Evolutionary conservation across 805 yeast genomes (phyloP), one percentile per base, ranked within the genome.

Genomic region (Jamesozyma spencerorum): DNA sequence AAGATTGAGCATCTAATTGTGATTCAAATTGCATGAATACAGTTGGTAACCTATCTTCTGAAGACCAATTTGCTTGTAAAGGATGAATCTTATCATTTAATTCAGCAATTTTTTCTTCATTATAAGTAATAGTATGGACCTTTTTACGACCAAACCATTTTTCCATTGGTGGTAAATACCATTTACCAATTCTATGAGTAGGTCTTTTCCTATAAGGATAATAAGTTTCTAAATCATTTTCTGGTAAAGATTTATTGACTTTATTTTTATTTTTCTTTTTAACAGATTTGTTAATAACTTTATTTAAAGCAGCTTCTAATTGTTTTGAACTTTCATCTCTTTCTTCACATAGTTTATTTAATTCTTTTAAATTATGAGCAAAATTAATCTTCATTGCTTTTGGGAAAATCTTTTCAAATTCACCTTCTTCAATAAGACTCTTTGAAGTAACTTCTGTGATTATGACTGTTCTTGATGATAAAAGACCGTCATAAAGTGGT

Each of bases 1-100:
- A 95, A 50, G 78, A 72, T 63, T 88, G 97, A 41, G 92, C 81
- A 58, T 88, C 94, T 45, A 82, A 72, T 62, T 87, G 96, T 45
- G 84, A 71, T 38, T 82, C 73, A 62, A 92, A 90, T 55, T 85
- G 86, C 42, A 87, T 60, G 53, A 87, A 85, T 5, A 80, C 90
- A 30, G 95, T 75, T 4, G 82, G 79, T 32, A 72, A 58, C 52
- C 72, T 72, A 3, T 74, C 67, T 45, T 70, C 69, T 6, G 71
- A 62, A 37, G 71, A 71, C 61, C 75, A 72, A 30, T 67, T 62
- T 14, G 60, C 53, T 62, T 85, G 96, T 37, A 68, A 62, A 22
- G 70, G 66, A 35, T 65, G 68, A 49, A 92, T 81, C 38, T 83
- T 75, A 11, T 63, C 66, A 38, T 84, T 85, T 54, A 81, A 69